Evolutionary conservation across 2,329 filamentous ascomycete species (phyloP), one percentile per base, ranked within the genome.

Genomic region (Neocatenulostroma microsporum): DNA sequence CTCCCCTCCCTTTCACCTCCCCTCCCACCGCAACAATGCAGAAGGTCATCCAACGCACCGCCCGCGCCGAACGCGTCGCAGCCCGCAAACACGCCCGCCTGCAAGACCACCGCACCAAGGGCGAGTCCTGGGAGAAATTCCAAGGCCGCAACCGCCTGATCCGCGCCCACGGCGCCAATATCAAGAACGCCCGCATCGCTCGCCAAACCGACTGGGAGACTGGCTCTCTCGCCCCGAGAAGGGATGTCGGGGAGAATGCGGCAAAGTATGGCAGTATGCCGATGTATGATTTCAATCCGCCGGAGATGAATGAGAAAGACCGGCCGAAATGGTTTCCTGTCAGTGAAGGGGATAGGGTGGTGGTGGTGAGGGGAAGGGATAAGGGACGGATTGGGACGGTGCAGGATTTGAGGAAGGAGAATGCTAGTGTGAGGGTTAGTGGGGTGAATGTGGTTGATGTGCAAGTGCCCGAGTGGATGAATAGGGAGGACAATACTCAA

Each of bases 361-460:
- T 89, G 36, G 66, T 96, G 40, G 64, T 86, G 36, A 76, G 81
- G 42, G 88, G 89, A 6, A 73, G 72, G 23, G 83, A 91, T 54
- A 82, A 80, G 66, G 87, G 87, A 53, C 84, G 81, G 66, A 91
- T 98, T 62, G 84, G 84, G 34, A 66, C 67, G n/a, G 75, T 96
- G 29, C 61, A 58, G 41, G 59, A 66, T 1, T 66, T 93, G 30
- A 64, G 60, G 10, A 35, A 48, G 2, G 51, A 61, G 2, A 49
- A 47, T 11, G 58, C 61, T 19, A 44, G 49, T 8, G 51, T 66
- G 25, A 41, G 50, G 5, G 41, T 71, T 21, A 52, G 54, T 30
- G 61, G 55, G 15, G 20, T 69, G 34, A 69, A 69, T 42, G 50
- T 51, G 57, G 45, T 66, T 52, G 62, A 68, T 61, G 52, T 62